These are phyloP conservation scores for Kwoniella dejecticola DNA, from an alignment of 768 basidiomycete genomes.

Conservation along the genomic window DNA sequence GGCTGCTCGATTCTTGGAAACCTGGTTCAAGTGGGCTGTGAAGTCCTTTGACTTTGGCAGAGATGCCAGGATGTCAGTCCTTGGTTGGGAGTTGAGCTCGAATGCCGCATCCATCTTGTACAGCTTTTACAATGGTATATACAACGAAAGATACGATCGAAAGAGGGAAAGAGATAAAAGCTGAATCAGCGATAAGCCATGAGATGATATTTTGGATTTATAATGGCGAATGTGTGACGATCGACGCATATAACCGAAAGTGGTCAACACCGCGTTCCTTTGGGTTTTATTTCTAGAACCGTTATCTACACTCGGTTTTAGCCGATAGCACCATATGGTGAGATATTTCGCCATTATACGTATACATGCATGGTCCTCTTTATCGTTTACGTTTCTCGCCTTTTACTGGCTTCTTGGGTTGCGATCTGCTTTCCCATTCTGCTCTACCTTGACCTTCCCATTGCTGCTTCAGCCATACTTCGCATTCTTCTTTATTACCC, in stretches of 20 bases:
- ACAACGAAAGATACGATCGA: background rate
- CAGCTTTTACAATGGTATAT: background rate
- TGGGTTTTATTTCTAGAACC: background rate
- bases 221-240: background rate
- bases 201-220: background rate
- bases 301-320: background rate
- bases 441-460: slow-evolving; percentile 35
- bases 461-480: slow-evolving; percentile 63
- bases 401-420: slow-evolving; percentile 11
- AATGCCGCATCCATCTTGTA: slow-evolving; percentile 45
- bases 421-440: slow-evolving; percentile 34
- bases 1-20: slow-evolving; percentile 60
- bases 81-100: slow-evolving; percentile 27
- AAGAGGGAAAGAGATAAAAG: background rate
- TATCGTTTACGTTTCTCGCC: slow-evolving; percentile 28
- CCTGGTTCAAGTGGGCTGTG: slow-evolving; percentile 69
- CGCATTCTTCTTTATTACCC: slow-evolving; percentile 68
- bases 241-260: background rate
- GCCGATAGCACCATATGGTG: slow-evolving; percentile 10
- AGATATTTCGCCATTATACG: background rate
- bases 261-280: background rate
- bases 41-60: slow-evolving; percentile 63
- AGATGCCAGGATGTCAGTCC: background rate
- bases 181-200: slow-evolving; percentile 1
- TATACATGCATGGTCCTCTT: background rate